Percentiles rank a stretch among this genome's conserved stretches.
These are phyloP conservation scores for Cucurbita maxima DNA, from an alignment of 306 rosid genomes.

Conservation along the genomic window DNA sequence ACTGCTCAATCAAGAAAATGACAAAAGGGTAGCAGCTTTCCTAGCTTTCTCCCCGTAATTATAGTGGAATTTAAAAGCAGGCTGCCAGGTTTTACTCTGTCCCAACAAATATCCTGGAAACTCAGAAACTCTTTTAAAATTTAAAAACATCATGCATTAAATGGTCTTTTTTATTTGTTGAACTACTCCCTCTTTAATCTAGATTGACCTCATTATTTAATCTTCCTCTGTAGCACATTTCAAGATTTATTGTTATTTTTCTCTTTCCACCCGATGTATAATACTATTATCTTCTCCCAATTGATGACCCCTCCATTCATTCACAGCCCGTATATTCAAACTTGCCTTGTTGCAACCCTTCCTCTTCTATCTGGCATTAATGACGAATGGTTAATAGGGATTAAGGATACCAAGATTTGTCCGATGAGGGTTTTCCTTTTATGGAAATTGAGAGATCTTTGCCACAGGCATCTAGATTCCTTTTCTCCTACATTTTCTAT, in stretches of 20 bases:
- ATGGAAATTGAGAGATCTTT: background rate
- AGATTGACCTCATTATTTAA: constrained; percentile 8
- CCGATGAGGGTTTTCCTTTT: background rate
- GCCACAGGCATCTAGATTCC: background rate
- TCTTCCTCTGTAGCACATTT: background rate
- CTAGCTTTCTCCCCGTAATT: constrained; percentile 9
- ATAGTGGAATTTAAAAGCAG: constrained; percentile 9
- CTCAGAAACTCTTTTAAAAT: background rate
- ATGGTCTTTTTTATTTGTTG: constrained; percentile 1
- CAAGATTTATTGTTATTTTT: background rate
- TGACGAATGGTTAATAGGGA: background rate
- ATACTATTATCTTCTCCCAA: background rate
- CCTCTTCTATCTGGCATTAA: background rate
- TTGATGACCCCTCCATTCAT: background rate
- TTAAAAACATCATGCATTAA: background rate
- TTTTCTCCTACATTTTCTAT: background rate
- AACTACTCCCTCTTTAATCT: constrained; percentile 3
- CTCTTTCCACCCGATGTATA: background rate
- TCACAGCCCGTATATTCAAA: background rate
- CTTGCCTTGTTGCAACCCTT: background rate
- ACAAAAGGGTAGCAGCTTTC: constrained; percentile 7
- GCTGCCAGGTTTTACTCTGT: constrained; percentile 10
- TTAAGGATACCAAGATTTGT: background rate
- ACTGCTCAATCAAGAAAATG: background rate
- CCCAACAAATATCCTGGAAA: constrained; percentile 9